Base-by-base conservation (phyloP, 805 yeast species). In the Kregervanrija pseudodelftensis region DNA sequence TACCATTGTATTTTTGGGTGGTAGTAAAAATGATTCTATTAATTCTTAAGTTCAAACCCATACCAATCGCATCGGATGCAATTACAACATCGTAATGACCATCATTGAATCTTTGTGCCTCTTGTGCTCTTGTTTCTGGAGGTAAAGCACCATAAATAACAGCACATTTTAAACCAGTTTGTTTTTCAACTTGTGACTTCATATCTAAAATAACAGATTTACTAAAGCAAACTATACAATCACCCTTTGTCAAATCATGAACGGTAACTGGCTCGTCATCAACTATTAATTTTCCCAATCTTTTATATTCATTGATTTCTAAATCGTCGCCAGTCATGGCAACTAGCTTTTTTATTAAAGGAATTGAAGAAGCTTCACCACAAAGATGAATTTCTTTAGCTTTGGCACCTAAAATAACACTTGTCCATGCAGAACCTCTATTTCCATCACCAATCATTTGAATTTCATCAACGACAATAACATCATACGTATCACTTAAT, bases 21-120 rank as follows among this genome's bases (percentile, higher is more conserved):
- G 82, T 72, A 13, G 84, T 77, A 58, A 93, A 90, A 1, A 93
- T 74, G 5, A 93, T 76, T 48, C 98, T 68, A 47, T 80, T 78
- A 51, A 93, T 90, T 22, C 85, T 82, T 56, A 93, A 69, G 58
- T 93, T 93, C 43, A 93, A 70, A 0, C 99, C 99, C 97, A 93
- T 91, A 2, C 99, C 99, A 49, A 93, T 80, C 0, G 99, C 99
- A 67, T 93, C 98, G 2, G 96, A 85, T 1, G 99, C 98, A 7
- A 93, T 85, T 34, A 93, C 68, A n/a, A 85, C 73, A 55, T 90
- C 93, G 50, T 79, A 83, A 33, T 75, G 74, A 2, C 95, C 91
- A n/a, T 59, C 66, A 58, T 93, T 93, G 63, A 93, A 93, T 39
- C 76, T 69, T 30, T 68, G 61, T 0, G 97, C 95, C 58, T 93